A percentile compares a stretch with the other conserved stretches of the same genome.
Evolutionary conservation across 306 rosid species (phyloP).

Genomic region (Lathyrus tuberosus): DNA sequence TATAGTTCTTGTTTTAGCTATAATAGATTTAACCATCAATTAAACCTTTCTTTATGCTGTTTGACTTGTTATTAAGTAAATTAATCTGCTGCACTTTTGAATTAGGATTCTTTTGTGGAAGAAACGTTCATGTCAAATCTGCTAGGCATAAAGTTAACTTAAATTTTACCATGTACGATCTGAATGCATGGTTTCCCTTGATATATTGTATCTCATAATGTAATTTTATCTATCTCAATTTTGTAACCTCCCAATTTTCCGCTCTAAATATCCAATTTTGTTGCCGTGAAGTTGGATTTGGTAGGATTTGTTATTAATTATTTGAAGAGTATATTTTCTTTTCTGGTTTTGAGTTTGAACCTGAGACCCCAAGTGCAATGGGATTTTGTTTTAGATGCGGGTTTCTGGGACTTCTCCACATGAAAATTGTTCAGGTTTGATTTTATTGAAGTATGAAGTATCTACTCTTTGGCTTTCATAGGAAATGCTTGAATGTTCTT

Average conservation of each 20-base stretch:
- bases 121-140: constrained; percentile 32
- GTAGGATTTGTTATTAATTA: constrained; percentile 31
- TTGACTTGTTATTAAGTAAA: constrained; percentile 36
- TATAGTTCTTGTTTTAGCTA: constrained; percentile 22
- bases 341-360: constrained; percentile 74
- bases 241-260: background rate
- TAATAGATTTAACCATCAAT: constrained; percentile 6
- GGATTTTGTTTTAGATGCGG: constrained; percentile 99
- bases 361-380: constrained; percentile 94
- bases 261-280: constrained; percentile 17
- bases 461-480: constrained; percentile 34
- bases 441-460: constrained; percentile 10
- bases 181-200: constrained; percentile 33
- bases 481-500: constrained; percentile 36
- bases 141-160: constrained; percentile 31
- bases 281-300: constrained; percentile 21
- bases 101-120: constrained; percentile 27
- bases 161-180: constrained; percentile 20
- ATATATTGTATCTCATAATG: constrained; percentile 6
- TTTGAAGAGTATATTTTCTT: constrained; percentile 28
- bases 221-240: constrained; percentile 20
- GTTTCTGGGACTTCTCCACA: constrained; percentile 89
- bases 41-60: constrained; percentile 12
- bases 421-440: constrained; percentile 96
- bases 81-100: constrained; percentile 30